Percentiles rank a stretch among this genome's conserved stretches.
Evolutionary conservation across 2,329 filamentous ascomycete species (phyloP).

Genomic region (Stachybotrys echinatus): DNA sequence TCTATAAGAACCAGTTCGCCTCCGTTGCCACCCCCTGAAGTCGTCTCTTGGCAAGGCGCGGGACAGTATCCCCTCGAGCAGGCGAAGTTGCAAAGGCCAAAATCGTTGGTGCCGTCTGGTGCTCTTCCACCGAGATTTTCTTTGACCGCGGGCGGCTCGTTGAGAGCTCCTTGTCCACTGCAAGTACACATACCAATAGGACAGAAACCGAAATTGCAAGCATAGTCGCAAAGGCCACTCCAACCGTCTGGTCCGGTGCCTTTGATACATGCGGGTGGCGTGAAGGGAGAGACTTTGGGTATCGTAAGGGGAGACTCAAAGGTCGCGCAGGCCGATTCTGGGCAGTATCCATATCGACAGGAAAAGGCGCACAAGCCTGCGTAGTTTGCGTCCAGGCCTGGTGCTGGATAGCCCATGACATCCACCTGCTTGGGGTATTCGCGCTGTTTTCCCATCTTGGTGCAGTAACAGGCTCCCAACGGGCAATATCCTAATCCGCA

Average conservation of each 20-base stretch:
- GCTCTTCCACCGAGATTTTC: neutral
- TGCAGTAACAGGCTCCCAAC: neutral
- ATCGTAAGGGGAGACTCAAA: too few species aligned
- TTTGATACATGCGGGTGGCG: neutral
- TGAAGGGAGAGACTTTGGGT: neutral
- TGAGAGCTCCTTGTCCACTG: neutral
- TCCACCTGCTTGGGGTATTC: neutral
- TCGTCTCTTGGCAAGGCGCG: too few species aligned
- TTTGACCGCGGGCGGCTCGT: neutral
- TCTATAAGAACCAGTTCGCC: slow-evolving; percentile 1
- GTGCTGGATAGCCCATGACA: neutral
- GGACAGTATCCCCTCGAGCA: neutral
- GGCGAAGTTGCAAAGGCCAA: neutral
- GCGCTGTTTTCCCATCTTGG: neutral
- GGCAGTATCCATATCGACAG: neutral
- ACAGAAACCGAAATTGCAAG: neutral
- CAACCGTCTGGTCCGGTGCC: neutral
- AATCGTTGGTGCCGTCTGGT: neutral
- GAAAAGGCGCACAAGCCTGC: neutral
- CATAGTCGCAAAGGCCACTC: neutral
- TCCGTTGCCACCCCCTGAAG: too few species aligned
- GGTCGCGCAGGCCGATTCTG: neutral
- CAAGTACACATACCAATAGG: neutral
- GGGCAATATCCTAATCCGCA: neutral
- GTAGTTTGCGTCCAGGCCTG: neutral